Evolutionary conservation across 2,329 filamentous ascomycete species (phyloP), one percentile per base, ranked within the genome.

Genomic region (Colletotrichum sp.): DNA sequence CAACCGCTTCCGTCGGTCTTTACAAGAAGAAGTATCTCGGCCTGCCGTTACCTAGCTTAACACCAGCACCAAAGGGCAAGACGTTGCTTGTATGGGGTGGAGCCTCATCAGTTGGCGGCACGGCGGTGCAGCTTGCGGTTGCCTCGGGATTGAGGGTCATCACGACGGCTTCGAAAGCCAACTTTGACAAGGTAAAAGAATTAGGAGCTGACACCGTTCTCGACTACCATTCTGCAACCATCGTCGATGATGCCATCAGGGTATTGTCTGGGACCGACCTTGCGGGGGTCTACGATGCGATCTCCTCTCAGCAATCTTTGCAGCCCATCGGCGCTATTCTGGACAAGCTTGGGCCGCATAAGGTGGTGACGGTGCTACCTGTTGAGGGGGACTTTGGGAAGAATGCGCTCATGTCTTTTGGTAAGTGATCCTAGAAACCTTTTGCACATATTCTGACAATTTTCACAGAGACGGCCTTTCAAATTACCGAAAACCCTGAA

Each of bases 61-160:
- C 60, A 0, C 26, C 74, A 5, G 28, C 76, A 9, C 30, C 73
- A 3, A 74, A 71, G 1, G 65, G 65, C 8, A 87, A 21, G 15
- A 62, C 68, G 8, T 4, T 75, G 18, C 52, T 75, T 0, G 73
- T 84, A 38, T 91, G 88, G 87, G 89, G 89, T n/a, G 90, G 89
- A 0, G 84, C 87, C 5, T 85, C 86, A 0, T 83, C 83, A 9
- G 86, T 88, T 0, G 88, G 88, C 3, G 83, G 84, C 43, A 85
- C 84, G 36, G 86, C 85, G 0, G 84, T 89, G 12, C 88, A 90
- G 75, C 80, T 89, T 1, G 83, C 84, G 4, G 80, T 81, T 2
- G 84, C 84, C 0, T 83, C 86, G 1, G 88, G 88, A 0, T 87
- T 86, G 70, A 80, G 85, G 18, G 87, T 90, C 6, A 78, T 89